phyloP scores from a whole-genome alignment of 2,329 filamentous ascomycete species.

The Botrytis squamosa region DNA sequence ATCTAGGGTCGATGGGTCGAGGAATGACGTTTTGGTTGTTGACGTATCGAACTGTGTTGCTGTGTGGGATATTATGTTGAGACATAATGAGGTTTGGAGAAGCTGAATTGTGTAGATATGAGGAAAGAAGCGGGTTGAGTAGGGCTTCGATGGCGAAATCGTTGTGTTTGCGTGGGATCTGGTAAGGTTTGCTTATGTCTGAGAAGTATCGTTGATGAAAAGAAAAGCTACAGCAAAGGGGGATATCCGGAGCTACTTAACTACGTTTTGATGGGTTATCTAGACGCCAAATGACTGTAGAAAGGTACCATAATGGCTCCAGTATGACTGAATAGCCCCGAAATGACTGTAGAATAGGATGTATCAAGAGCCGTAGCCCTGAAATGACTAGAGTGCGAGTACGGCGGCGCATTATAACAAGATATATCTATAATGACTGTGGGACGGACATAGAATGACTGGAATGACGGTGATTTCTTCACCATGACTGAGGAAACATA shows the following conservation, averaged over 20 bases:
- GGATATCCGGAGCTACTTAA: background rate
- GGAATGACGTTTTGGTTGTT: background rate
- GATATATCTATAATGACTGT: background rate
- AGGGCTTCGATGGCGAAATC: no score
- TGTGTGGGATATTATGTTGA: background rate
- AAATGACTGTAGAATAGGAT: background rate
- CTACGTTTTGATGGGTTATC: background rate
- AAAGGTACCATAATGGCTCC: background rate
- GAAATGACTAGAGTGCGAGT: background rate
- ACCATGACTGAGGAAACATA: background rate
- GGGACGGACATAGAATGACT: background rate
- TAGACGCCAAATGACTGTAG: background rate
- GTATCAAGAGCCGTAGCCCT: background rate
- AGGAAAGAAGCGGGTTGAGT: background rate
- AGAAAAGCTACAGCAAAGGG: background rate
- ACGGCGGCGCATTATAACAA: background rate
- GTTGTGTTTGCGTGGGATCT: no score
- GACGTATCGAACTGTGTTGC: background rate
- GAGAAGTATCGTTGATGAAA: background rate
- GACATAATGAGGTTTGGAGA: background rate
- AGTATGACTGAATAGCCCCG: background rate
- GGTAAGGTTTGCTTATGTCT: background rate
- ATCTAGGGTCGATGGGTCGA: background rate
- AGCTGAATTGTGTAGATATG: no score
- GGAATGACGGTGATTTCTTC: background rate